Base-by-base conservation (phyloP, 2,329 filamentous ascomycete species). In the Paramyrothecium sp. region DNA sequence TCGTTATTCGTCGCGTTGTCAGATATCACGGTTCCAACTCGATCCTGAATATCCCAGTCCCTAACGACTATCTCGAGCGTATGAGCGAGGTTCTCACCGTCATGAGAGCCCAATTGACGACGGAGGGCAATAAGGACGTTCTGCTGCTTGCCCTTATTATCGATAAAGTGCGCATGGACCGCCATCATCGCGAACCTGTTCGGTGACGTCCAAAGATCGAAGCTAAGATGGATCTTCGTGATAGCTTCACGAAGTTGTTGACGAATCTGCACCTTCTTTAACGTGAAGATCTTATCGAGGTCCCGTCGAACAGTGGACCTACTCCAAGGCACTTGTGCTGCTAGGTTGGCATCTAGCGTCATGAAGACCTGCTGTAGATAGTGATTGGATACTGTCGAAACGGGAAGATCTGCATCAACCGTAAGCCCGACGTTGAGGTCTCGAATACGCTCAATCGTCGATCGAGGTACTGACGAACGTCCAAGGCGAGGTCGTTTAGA, bases 401-500 rank as follows among this genome's bases (percentile, higher is more conserved):
- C 54, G 17, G 53, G 48, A 12, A 54, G 52, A 52, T 57, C 52
- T 26, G 47, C 54, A 52, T 54, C 52, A 50, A 57, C 47, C 30
- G 52, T 52, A 47, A 54, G 54, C 23, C 56, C 47, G 41, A 57
- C 52, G 16, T 47, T 54, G 20, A 57, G 56, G 34, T 57, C 56
- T 57, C 47, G 48, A 20, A 57, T 54, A 52, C 34, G 38, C 44
- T 47, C 44, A 23, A 57, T 57, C 52, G 51, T 57, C 23, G 53
- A 46, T 57, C 53, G 48, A 30, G 53, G 56, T 74, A 57, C 30
- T n/a, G n/a, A n/a, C n/a, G n/a, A n/a, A n/a, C n/a, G n/a, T n/a
- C n/a, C n/a, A n/a, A n/a, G n/a, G n/a, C n/a, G n/a, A n/a, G n/a
- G n/a, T n/a, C n/a, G n/a, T n/a, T n/a, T n/a, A n/a, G n/a, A n/a